Evolutionary conservation across 2,329 filamentous ascomycete species (phyloP).

Genomic region (Penicillium occitanis): DNA sequence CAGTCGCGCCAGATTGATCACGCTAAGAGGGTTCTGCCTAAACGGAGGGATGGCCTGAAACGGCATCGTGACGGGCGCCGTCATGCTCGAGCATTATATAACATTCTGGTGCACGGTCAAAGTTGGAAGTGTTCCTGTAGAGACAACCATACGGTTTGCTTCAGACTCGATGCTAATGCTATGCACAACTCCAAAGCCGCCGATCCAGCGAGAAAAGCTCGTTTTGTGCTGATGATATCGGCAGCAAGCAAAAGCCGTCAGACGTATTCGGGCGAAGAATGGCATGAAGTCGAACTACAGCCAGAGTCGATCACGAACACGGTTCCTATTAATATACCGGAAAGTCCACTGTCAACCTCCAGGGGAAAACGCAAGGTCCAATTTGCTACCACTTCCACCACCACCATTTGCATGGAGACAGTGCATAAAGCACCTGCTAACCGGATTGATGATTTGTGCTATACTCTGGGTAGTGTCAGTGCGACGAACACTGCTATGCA

Average conservation of each 20-base stretch:
- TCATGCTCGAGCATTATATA: conserved; percentile 13
- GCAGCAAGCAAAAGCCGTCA: neutral
- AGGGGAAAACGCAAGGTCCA: neutral
- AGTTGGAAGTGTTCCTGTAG: conserved; percentile 21
- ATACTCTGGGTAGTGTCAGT: neutral
- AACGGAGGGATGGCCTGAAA: conserved; percentile 4
- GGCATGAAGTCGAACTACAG: conserved; percentile 11
- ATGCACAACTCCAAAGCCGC: neutral
- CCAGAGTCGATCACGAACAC: neutral
- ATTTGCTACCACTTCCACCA: conserved; percentile 1
- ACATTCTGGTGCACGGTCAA: conserved; percentile 9
- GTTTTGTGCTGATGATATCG: conserved; percentile 2
- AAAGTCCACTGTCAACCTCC: neutral
- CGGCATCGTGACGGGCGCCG: neutral
- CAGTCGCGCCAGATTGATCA: conserved; percentile 18
- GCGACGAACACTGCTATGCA: neutral
- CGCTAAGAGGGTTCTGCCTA: neutral
- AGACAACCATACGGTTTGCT: conserved; percentile 2
- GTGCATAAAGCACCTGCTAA: neutral
- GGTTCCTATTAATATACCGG: neutral
- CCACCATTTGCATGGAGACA: neutral
- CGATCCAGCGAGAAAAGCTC: neutral
- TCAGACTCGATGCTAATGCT: neutral
- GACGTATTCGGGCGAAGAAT: neutral
- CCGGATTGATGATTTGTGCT: neutral